Evolutionary conservation across 2,329 filamentous ascomycete genomes (phyloP).

Genomic region (Fusarium sp.): DNA sequence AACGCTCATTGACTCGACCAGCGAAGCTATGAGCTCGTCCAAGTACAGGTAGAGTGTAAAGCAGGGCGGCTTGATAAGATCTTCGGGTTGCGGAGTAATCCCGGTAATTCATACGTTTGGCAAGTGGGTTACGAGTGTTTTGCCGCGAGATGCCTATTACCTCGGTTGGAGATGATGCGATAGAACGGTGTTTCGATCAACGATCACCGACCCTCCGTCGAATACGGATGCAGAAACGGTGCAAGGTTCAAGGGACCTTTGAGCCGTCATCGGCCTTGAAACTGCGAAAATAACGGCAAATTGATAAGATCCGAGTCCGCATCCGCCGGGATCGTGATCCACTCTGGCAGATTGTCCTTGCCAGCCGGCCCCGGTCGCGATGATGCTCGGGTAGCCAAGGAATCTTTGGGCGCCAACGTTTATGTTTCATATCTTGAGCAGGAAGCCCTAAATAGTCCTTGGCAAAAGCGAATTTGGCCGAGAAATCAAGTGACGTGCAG

Average conservation of each 20-base stretch:
- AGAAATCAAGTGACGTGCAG: neutral
- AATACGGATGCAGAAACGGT: constrained; percentile 11
- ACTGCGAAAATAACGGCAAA: neutral
- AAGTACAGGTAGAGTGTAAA: too few relatives aligned
- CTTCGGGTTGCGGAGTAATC: constrained; percentile 1
- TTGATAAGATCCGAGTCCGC: constrained; percentile 25
- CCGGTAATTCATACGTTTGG: constrained; percentile 3
- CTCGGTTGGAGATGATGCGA: constrained; percentile 7
- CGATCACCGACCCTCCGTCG: neutral
- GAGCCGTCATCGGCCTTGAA: neutral
- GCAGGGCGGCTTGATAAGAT: neutral
- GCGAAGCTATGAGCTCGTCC: neutral
- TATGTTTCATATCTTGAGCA: neutral
- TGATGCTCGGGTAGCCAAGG: neutral
- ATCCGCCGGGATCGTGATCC: constrained; percentile 9
- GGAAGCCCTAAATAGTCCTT: neutral
- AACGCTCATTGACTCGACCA: neutral
- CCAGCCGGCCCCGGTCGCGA: constrained; percentile 7
- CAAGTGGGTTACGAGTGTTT: neutral
- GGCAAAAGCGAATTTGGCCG: neutral
- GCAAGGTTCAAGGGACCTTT: neutral
- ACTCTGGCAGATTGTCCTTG: constrained; percentile 11
- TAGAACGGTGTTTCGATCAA: constrained; percentile 1
- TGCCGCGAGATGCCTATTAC: neutral
- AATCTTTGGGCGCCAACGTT: neutral